phyloP scores from a whole-genome alignment of 2,329 filamentous ascomycete species.

The Stemphylium vesicarium region DNA sequence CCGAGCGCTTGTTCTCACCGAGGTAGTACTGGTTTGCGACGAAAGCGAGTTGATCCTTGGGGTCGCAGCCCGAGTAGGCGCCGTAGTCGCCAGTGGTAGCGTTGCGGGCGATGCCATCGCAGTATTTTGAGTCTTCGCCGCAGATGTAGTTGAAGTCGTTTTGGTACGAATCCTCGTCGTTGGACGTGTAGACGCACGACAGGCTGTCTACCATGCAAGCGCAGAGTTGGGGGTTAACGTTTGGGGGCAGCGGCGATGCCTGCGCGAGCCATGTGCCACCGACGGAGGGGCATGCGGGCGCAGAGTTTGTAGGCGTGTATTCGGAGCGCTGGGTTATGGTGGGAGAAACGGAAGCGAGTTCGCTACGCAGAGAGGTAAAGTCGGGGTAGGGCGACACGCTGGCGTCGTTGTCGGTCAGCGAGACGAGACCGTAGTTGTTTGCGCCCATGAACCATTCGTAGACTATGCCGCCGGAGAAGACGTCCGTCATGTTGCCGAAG shows the following conservation, averaged over 20 bases:
- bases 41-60: slow-evolving; percentile 73
- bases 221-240: slow-evolving; percentile 80
- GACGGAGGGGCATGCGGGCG: slow-evolving; percentile 73
- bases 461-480: slow-evolving; percentile 95
- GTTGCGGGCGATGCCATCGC: slow-evolving; percentile 72
- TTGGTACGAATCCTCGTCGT: slow-evolving; percentile 66
- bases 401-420: slow-evolving; percentile 60
- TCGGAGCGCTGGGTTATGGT: slow-evolving; percentile 66
- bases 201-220: slow-evolving; percentile 80
- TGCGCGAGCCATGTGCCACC: slow-evolving; percentile 71
- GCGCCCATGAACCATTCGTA: slow-evolving; percentile 96
- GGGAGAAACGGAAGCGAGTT: slow-evolving; percentile 71
- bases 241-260: slow-evolving; percentile 74
- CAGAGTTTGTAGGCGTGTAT: slow-evolving; percentile 75
- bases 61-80: slow-evolving; percentile 75
- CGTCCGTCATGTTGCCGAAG: slow-evolving; percentile 82
- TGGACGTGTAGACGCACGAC: slow-evolving; percentile 69
- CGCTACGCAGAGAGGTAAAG: slow-evolving; percentile 73
- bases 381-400: slow-evolving; percentile 72
- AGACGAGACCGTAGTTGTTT: slow-evolving; percentile 87
- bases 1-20: slow-evolving; percentile 53
- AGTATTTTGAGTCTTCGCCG: slow-evolving; percentile 61
- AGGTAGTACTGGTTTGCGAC: slow-evolving; percentile 74
- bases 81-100: slow-evolving; percentile 73
- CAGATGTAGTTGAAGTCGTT: slow-evolving; percentile 78